These are phyloP conservation scores for Leccinum barrowsii DNA, from an alignment of 768 basidiomycete genomes.

Conservation along the genomic window DNA sequence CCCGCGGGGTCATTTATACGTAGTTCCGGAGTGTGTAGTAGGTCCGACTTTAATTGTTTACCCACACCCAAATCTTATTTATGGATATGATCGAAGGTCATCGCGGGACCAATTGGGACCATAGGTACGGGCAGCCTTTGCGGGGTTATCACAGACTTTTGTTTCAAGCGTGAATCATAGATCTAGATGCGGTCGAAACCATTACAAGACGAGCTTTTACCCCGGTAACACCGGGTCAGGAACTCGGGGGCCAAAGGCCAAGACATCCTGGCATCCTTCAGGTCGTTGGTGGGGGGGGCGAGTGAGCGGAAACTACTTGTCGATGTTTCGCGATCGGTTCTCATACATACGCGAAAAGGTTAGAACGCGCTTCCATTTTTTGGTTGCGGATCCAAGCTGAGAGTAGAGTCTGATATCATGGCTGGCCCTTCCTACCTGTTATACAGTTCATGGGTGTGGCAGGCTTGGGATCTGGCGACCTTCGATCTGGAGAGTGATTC, in stretches of 20 bases:
- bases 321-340: background rate
- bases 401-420: background rate
- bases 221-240: background rate
- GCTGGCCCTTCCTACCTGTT: background rate
- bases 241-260: background rate
- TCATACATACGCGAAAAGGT: slow-evolving; percentile 2
- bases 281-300: background rate
- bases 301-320: background rate
- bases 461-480: background rate
- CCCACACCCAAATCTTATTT: background rate
- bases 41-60: background rate
- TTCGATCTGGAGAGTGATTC: background rate
- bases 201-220: background rate
- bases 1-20: background rate
- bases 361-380: background rate
- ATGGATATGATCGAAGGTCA: background rate
- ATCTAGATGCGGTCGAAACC: background rate
- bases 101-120: background rate
- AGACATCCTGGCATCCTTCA: background rate
- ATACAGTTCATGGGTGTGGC: background rate
- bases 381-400: background rate
- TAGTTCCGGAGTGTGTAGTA: background rate
- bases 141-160: background rate
- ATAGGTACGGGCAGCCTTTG: background rate
- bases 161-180: background rate